phyloP scores from a whole-genome alignment of 2,329 filamentous ascomycete genomes.

The Balansia obtecta region DNA sequence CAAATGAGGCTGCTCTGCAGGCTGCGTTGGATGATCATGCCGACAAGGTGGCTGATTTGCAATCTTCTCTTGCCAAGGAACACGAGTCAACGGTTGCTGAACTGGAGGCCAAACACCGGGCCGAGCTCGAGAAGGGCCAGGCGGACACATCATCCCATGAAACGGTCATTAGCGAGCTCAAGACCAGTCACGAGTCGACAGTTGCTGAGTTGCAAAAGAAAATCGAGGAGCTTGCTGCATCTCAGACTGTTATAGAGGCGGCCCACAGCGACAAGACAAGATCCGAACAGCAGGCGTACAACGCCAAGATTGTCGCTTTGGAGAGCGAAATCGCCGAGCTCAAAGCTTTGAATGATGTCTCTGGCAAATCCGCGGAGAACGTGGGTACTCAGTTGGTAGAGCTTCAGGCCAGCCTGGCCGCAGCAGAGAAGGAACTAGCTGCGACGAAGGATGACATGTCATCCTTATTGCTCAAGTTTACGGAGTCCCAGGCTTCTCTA shows the following conservation, averaged over 20 bases:
- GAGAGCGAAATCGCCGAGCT: conserved; percentile 40
- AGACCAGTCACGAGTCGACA: conserved; percentile 34
- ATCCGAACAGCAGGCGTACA: conserved; percentile 30
- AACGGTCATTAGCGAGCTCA: conserved; percentile 36
- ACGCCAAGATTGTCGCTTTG: conserved; percentile 33
- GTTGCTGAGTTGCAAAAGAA: conserved; percentile 39
- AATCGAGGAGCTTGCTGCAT: conserved; percentile 38
- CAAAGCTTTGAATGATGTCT: conserved; percentile 32
- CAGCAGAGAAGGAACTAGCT: conserved; percentile 33
- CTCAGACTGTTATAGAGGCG: conserved; percentile 31
- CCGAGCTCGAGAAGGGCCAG: conserved; percentile 35
- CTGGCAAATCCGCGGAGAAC: conserved; percentile 31
- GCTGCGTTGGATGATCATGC: conserved; percentile 34
- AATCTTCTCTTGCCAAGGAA: conserved; percentile 35
- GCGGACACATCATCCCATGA: conserved; percentile 33
- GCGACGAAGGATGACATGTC: conserved; percentile 26
- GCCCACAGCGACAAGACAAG: conserved; percentile 32
- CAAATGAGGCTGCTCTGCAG: conserved; percentile 20
- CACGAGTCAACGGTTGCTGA: conserved; percentile 34
- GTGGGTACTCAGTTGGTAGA: conserved; percentile 26
- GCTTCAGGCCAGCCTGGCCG: conserved; percentile 27
- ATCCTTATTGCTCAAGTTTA: conserved; percentile 36
- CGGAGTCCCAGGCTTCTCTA: conserved; percentile 32
- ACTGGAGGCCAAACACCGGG: conserved; percentile 40
- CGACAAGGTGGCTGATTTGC: conserved; percentile 36